Evolutionary conservation across 1,284 basidiomycete species (phyloP), one percentile per base, ranked within the genome.

Genomic region (Flammula alnicola): DNA sequence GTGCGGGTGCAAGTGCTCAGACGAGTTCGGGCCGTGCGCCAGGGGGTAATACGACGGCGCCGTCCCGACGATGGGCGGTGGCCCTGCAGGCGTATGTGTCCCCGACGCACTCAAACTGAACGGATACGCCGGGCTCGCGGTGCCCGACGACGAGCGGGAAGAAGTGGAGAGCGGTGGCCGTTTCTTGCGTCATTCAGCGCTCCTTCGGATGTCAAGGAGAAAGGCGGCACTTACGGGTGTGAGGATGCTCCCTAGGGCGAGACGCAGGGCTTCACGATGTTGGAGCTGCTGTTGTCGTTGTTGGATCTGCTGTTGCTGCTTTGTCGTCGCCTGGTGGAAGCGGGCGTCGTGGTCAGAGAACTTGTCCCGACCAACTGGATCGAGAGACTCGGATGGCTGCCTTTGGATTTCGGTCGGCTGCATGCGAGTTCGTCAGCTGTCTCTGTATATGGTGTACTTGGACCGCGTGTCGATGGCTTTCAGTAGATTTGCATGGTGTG

Each of bases 161-260:
- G 63, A 57, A 11, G 22, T 60, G 1, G 64, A 61, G 46, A 60
- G 63, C 8, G 71, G 64, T 11, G 64, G 64, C 20, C 76, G 74
- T 74, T 77, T 78, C 74, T 77, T 54, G 39, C 31, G 32, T 29
- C 30, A 44, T 47, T 52, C 41, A 60, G 51, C 23, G 49, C 31
- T 17, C 33, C 30, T 32, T 14, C 37, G 31, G 17, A 20, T 33
- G 42, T 25, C 27, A 50, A 40, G 38, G 44, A 43, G 49, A 55
- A 47, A 41, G 51, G 55, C 48, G 43, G 56, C 42, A 68, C 76
- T 63, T 57, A 78, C 77, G 55, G 77, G 76, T 30, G 72, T 65
- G 11, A 80, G 59, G 14, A 80, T 78, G 55, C 75, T 80, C 26
- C 78, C 78, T 40, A 80, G 58, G 1, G 73, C 77, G 8, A 77